Percentiles rank a stretch among this genome's conserved stretches.
Conservation (phyloP, 106 monocot species). For the Alisma plantagoaquatica region DNA sequence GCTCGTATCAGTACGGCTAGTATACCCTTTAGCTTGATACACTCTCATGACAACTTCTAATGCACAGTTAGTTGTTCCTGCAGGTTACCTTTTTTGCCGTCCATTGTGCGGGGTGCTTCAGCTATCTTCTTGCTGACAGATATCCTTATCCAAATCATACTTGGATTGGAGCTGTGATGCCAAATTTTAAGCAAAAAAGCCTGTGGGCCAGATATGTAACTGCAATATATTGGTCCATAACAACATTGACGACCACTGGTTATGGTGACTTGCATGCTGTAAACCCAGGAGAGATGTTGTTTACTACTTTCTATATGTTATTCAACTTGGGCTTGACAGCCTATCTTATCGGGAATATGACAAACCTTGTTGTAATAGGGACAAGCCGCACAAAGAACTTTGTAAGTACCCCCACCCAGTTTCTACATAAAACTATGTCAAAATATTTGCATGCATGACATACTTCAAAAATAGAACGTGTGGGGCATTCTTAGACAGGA, state of each 20-base stretch:
- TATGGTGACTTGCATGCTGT: slow-evolving; percentile 14
- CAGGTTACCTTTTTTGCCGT: slow-evolving; percentile 5
- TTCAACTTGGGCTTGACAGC: slow-evolving; percentile 5
- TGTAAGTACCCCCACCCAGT: neutral
- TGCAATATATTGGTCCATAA: neutral
- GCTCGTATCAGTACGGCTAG: neutral
- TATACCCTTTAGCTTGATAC: neutral
- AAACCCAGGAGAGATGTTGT: slow-evolving; percentile 6
- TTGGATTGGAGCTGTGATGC: neutral
- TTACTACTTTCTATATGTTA: slow-evolving; percentile 5
- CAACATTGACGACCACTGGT: neutral
- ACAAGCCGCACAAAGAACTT: slow-evolving; percentile 5
- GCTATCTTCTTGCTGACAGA: neutral
- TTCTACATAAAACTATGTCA: neutral
- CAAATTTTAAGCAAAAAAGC: neutral
- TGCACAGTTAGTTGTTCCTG: neutral
- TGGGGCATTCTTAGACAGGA: neutral
- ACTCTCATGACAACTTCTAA: neutral
- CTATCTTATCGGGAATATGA: slow-evolving; percentile 15
- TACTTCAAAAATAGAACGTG: neutral
- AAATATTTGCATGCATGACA: neutral
- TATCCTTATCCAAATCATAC: neutral
- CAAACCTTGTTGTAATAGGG: slow-evolving; percentile 6
- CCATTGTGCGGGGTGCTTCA: slow-evolving; percentile 2
- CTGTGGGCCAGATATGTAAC: neutral